These are phyloP conservation scores for Hypoxylon sp. DNA, from an alignment of 2,329 filamentous ascomycete genomes.

Conservation along the genomic window DNA sequence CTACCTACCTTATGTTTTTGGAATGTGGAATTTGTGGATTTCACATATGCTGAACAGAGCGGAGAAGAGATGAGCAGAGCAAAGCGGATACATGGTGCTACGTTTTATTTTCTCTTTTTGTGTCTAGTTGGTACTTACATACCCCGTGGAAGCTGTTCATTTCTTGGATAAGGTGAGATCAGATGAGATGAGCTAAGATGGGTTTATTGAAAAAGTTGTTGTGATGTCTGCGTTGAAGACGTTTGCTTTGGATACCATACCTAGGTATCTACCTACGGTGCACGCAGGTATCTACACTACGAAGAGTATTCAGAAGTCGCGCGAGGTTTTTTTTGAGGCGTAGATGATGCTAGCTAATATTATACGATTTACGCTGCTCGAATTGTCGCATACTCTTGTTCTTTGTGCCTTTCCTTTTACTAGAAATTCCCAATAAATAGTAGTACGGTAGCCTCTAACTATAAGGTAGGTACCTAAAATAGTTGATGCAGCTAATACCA, in stretches of 20 bases:
- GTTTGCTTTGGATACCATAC: background rate
- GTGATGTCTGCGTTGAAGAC: background rate
- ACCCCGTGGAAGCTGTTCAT: constrained; percentile 22
- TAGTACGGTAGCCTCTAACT: too few relatives aligned
- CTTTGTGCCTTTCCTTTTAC: background rate
- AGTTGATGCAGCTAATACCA: too few relatives aligned
- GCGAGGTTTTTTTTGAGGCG: background rate
- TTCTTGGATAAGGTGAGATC: background rate
- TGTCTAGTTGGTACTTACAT: constrained; percentile 28
- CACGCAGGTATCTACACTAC: background rate
- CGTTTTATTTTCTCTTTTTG: constrained; percentile 19
- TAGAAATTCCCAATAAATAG: too few relatives aligned
- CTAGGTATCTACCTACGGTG: background rate
- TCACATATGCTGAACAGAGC: background rate
- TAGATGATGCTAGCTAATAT: background rate
- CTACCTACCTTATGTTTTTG: background rate
- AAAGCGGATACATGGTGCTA: constrained; percentile 7
- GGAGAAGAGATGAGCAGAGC: background rate
- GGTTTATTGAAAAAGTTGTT: background rate
- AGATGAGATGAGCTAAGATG: constrained; percentile 1
- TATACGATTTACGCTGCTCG: background rate
- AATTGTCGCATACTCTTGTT: background rate
- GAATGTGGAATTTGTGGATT: background rate
- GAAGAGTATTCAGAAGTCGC: background rate
- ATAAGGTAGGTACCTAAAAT: too few relatives aligned